These are phyloP conservation scores for Pyrus hybrid DNA, from an alignment of 331 rosid species.

Conservation along the genomic window DNA sequence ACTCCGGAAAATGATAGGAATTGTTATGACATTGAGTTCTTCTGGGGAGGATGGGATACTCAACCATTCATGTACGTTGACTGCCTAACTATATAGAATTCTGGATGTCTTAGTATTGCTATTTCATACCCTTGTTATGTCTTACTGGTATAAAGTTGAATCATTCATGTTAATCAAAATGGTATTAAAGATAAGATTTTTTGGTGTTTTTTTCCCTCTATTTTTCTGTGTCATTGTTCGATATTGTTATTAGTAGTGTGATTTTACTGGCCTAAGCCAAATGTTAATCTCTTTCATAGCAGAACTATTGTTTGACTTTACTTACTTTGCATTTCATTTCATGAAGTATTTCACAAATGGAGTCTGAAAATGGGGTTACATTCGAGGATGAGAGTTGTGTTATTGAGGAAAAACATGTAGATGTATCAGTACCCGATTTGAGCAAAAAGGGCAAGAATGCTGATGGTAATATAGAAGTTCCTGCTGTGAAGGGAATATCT, in stretches of 20 bases:
- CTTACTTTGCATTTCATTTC: slow-evolving; percentile 8
- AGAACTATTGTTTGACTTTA: background rate
- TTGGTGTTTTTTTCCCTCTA: background rate
- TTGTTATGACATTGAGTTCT: slow-evolving; percentile 1
- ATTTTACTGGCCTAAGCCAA: background rate
- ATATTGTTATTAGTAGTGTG: background rate
- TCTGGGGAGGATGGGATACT: background rate
- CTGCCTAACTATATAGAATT: background rate
- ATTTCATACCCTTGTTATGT: background rate
- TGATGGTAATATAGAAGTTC: slow-evolving; percentile 30
- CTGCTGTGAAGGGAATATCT: slow-evolving; percentile 28
- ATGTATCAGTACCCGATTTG: slow-evolving; percentile 13
- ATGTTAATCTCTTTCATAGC: background rate
- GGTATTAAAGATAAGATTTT: background rate
- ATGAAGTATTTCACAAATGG: slow-evolving; percentile 38
- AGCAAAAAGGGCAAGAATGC: slow-evolving; percentile 29
- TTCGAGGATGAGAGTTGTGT: slow-evolving; percentile 66
- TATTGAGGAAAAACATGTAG: slow-evolving; percentile 37
- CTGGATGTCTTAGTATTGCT: background rate
- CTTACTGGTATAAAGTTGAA: slow-evolving; percentile 1
- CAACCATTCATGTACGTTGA: background rate
- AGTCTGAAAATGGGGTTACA: slow-evolving; percentile 52
- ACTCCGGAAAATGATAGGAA: background rate
- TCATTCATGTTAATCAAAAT: background rate
- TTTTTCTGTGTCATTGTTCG: background rate